A percentile compares a stretch with the other conserved stretches of the same genome.
Conservation (phyloP, 495 filamentous ascomycete species). For the Xylaria telfairii region DNA sequence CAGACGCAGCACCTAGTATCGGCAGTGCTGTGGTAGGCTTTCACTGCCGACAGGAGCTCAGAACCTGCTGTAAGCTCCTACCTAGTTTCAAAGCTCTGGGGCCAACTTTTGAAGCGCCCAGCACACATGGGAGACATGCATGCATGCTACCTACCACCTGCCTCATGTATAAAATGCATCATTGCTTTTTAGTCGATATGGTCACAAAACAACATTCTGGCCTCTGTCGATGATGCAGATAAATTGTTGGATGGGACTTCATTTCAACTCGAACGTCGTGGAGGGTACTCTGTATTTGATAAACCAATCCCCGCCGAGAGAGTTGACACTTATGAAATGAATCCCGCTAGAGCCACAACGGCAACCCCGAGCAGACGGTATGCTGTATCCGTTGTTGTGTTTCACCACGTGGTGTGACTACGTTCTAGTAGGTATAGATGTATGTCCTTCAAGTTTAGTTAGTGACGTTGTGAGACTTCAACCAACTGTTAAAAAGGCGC, state of each 20-base stretch:
- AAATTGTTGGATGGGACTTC: neutral
- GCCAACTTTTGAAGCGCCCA: neutral
- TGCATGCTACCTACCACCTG: neutral
- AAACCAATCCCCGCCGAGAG: neutral
- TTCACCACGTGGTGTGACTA: slow-evolving; percentile 1
- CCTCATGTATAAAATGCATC: neutral
- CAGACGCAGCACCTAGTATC: neutral
- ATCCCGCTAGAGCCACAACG: neutral
- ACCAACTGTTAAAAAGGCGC: neutral
- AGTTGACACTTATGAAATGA: neutral
- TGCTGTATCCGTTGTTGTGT: neutral
- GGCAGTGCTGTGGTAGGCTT: neutral
- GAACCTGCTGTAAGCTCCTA: neutral
- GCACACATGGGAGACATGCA: too few species aligned
- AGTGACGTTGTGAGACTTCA: neutral
- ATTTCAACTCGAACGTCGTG: neutral
- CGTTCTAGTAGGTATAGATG: neutral
- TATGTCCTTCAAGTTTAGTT: too few species aligned
- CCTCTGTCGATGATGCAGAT: neutral
- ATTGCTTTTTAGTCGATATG: neutral
- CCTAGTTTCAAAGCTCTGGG: neutral
- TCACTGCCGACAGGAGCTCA: neutral
- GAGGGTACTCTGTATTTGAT: neutral
- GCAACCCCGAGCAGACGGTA: neutral
- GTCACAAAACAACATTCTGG: too few species aligned